Base-by-base conservation (phyloP, 2,329 filamentous ascomycete genomes). In the Dryadomyces quercus-mongolicae region DNA sequence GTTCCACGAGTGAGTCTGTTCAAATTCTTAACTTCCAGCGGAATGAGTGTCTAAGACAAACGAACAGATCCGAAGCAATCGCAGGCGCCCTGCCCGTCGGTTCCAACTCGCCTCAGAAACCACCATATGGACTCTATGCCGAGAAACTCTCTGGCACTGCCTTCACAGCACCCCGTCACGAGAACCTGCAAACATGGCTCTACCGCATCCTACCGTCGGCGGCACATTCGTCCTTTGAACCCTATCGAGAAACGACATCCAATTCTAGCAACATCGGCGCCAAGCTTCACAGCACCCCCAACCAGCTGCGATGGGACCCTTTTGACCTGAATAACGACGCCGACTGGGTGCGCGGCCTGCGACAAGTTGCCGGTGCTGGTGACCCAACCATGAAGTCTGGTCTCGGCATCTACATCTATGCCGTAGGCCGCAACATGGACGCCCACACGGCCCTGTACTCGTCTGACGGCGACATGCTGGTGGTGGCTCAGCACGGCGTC, bases 31-130 rank as follows among this genome's bases (percentile, higher is more conserved):
- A n/a, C n/a, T n/a, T n/a, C n/a, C n/a, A n/a, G n/a, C n/a, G n/a
- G n/a, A n/a, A n/a, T n/a, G n/a, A n/a, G n/a, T n/a, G n/a, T 16
- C 9, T 10, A 18, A 47, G 13, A 3, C 16, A 12, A 6, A 43
- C 16, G 16, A 5, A 10, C 61, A 90, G 86, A 66, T 81, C 85
- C 51, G 87, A 93, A 73, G 86, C 87, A 47, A 72, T 91, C 55
- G 74, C 82, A 18, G 85, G 83, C 20, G 84, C 88, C 7, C 74
- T 91, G 6, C 88, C 88, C 12, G 65, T 88, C 57, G 88, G 78
- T 49, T 77, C 83, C 47, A 94, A 93, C 72, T 88, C 86, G 2
- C 88, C 89, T 0, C 88, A 93, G 66, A 88, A 89, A 64, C 82
- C 82, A 0, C 78, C 86, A 0, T 81, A 82, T 60, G 88, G 87